Percentiles rank a stretch among this genome's conserved stretches.
Conservation (phyloP, 257 asterid species). For the Nicotiana sylvestris region DNA sequence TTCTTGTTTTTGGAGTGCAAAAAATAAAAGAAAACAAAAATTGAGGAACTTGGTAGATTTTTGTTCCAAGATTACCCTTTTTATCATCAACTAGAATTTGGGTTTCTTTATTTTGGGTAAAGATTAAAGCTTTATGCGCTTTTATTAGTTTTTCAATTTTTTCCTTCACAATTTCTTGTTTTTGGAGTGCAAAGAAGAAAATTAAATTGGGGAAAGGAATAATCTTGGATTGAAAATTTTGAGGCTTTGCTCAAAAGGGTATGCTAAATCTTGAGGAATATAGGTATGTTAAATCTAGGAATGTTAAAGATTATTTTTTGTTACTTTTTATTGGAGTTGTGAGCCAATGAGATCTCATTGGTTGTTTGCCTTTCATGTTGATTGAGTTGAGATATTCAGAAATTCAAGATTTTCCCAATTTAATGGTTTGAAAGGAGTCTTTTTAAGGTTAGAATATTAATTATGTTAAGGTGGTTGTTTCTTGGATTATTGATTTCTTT, state of each 20-base stretch:
- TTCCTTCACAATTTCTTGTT: background rate
- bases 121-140: conserved; percentile 3
- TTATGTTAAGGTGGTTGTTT: conserved; percentile 21
- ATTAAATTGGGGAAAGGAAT: background rate
- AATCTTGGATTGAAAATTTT: background rate
- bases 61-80: background rate
- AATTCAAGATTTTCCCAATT: background rate
- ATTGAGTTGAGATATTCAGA: background rate
- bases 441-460: conserved; percentile 7
- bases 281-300: conserved; percentile 19
- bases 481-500: conserved; percentile 23
- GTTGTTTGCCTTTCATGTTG: conserved; percentile 12
- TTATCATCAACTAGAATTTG: background rate
- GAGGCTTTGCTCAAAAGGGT: background rate
- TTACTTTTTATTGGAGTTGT: background rate
- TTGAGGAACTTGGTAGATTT: background rate
- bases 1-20: background rate
- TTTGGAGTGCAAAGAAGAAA: background rate
- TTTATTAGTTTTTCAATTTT: background rate
- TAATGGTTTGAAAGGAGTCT: conserved; percentile 2
- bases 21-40: background rate
- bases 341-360: conserved; percentile 16
- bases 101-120: background rate
- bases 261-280: conserved; percentile 21
- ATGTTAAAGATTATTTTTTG: conserved; percentile 8